phyloP scores from a whole-genome alignment of 2,329 filamentous ascomycete genomes.

The Calonectria naviculata region DNA sequence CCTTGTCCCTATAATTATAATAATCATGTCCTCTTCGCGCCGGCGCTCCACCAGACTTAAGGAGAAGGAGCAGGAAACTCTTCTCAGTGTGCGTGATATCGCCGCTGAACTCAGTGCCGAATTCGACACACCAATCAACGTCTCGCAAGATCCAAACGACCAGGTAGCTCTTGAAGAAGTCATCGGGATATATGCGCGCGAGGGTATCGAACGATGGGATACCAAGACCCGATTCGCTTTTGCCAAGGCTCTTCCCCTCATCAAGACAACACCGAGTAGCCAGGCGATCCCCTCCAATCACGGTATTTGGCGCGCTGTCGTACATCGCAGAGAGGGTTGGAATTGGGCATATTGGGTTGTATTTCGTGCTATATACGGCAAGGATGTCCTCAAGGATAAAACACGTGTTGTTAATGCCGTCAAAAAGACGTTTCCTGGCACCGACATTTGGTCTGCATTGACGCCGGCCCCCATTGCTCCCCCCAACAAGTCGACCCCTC shows the following conservation, averaged over 20 bases:
- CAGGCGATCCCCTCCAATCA: neutral
- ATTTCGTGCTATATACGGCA: conserved; percentile 17
- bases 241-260: conserved; percentile 7
- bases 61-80: neutral
- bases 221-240: conserved; percentile 6
- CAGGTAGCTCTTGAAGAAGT: neutral
- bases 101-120: neutral
- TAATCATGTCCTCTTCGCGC: neutral
- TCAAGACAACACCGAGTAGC: conserved; percentile 1
- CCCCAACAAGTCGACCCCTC: neutral
- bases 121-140: neutral
- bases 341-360: conserved; percentile 20
- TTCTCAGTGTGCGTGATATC: neutral
- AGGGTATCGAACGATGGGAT: conserved; percentile 8
- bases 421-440: neutral
- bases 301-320: conserved; percentile 4
- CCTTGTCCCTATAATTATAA: neutral
- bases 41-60: neutral
- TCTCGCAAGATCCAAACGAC: neutral
- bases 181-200: conserved; percentile 1
- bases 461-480: neutral
- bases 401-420: neutral
- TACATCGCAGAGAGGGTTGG: conserved; percentile 5
- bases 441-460: conserved; percentile 13
- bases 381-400: neutral